These are phyloP conservation scores for Dittrichia graveolens DNA, from an alignment of 129 eudicot genomes.

Conservation along the genomic window DNA sequence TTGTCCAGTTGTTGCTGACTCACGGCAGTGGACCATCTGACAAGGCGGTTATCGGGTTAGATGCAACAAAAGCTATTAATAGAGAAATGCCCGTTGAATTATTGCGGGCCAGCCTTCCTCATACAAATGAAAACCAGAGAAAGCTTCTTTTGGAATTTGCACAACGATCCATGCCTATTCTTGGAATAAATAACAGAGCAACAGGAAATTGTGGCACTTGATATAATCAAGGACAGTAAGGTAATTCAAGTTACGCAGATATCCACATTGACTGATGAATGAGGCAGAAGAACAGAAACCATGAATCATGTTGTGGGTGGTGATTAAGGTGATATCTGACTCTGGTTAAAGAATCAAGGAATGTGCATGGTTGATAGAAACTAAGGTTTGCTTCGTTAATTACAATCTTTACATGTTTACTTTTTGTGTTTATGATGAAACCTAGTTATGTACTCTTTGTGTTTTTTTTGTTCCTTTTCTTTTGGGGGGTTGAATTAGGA, in stretches of 20 bases:
- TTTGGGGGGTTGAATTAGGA: slow-evolving; percentile 33
- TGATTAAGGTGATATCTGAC: not conserved
- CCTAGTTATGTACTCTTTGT: slow-evolving; percentile 30
- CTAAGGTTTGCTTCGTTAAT: slow-evolving; percentile 32
- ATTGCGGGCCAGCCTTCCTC: slow-evolving; percentile 93
- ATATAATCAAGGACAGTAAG: not conserved
- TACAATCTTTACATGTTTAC: slow-evolving; percentile 19
- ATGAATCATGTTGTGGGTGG: slow-evolving; percentile 20
- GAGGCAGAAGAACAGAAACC: slow-evolving; percentile 4
- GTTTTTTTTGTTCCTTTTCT: slow-evolving; percentile 19
- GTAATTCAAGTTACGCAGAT: not conserved
- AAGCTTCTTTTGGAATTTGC: slow-evolving; percentile 72
- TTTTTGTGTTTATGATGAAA: slow-evolving; percentile 32
- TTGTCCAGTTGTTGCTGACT: slow-evolving; percentile 56
- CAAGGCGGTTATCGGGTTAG: slow-evolving; percentile 52
- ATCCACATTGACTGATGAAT: slow-evolving; percentile 19
- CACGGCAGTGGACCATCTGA: slow-evolving; percentile 59
- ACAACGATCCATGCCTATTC: slow-evolving; percentile 71
- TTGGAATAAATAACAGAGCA: slow-evolving; percentile 37
- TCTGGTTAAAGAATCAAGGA: slow-evolving; percentile 5
- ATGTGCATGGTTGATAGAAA: slow-evolving; percentile 21
- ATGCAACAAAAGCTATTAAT: slow-evolving; percentile 67
- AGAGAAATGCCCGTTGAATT: slow-evolving; percentile 89
- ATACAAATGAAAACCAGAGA: slow-evolving; percentile 73
- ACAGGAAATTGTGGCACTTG: slow-evolving; percentile 46